Base-by-base conservation (phyloP, 179 eudicot species). In the Spergularia azorica region DNA sequence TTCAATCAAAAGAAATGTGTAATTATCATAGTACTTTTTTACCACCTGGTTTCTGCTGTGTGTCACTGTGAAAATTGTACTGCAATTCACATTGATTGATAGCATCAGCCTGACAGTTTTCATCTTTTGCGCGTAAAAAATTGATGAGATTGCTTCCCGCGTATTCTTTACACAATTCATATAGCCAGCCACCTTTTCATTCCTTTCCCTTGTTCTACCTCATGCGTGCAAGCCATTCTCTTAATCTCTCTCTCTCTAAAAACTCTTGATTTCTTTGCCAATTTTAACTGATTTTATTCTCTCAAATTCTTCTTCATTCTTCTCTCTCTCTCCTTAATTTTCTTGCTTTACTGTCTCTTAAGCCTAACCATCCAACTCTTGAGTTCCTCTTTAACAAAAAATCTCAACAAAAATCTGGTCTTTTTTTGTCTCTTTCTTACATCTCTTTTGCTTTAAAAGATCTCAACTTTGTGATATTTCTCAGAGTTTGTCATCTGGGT, bases 191-290 rank as follows among this genome's bases (percentile, higher is more conserved):
- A 77, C 75, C 68, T 75, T 21, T 71, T 21, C 70, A 18, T 50
- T 71, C 74, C 72, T 55, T 46, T 51, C 67, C 63, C 48, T 26
- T 2, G 58, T 66, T 76, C 63, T 80, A 38, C 79, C 63, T 88
- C 72, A 93, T 90, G 98, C 98, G 98, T 93, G 93, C 98, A 93
- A 93, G 98, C 90, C 84, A 88, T 86, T 71, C 82, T 75, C 84
- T 74, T 78, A 10, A 38, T 73, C 83, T 58, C 79, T 71, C 81
- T 70, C 72, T 16, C 36, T 70, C 71, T 70, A 26, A 26, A 38
- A 21, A 57, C 9, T 38, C 16, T 21, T 51, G 76, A 56, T 73
- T 74, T 75, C 79, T 79, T 80, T 77, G 32, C 71, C 70, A 77
- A 7, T 48, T 63, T 71, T 80, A 86, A 89, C 88, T 80, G 86